A percentile compares a stretch with the other conserved stretches of the same genome.
These are phyloP conservation scores for Thelonectria olida DNA, from an alignment of 2,329 filamentous ascomycete genomes.

Conservation along the genomic window DNA sequence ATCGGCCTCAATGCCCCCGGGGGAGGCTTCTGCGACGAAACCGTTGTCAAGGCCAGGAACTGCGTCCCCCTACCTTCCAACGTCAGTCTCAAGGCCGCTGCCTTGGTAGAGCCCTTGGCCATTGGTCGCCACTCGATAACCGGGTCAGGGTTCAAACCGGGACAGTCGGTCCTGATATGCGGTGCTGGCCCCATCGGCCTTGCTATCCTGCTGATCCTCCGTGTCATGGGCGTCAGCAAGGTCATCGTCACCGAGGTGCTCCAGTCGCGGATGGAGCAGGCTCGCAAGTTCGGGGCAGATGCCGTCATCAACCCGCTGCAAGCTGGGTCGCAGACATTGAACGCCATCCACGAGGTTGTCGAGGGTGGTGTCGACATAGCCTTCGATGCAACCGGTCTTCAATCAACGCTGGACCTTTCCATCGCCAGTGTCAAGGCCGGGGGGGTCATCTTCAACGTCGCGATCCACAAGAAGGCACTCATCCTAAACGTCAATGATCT, in stretches of 20 bases:
- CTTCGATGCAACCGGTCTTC: constrained; percentile 3
- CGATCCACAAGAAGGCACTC: not conserved
- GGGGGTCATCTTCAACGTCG: not conserved
- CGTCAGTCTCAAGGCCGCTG: constrained; percentile 53
- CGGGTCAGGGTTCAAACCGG: not conserved
- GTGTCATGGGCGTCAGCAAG: constrained; percentile 58
- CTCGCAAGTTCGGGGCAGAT: constrained; percentile 61
- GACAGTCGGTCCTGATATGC: constrained; percentile 58
- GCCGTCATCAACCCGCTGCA: too few species aligned
- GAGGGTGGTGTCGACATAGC: not conserved
- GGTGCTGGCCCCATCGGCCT: constrained; percentile 72
- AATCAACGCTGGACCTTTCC: not conserved
- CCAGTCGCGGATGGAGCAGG: constrained; percentile 30
- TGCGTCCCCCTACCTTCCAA: not conserved
- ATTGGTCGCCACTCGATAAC: constrained; percentile 66
- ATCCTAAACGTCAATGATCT: constrained; percentile 1
- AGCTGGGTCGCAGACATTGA: not conserved
- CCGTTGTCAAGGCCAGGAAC: not conserved
- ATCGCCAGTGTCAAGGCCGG: not conserved
- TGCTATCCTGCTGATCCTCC: constrained; percentile 66
- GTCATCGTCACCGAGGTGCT: constrained; percentile 65
- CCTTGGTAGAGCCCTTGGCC: constrained; percentile 69
- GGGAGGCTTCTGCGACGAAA: constrained; percentile 5
- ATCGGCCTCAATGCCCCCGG: constrained; percentile 33
- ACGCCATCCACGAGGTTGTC: not conserved